A percentile compares a stretch with the other conserved stretches of the same genome.
Conservation (phyloP, 106 monocot species). For the Hemerocallis citrina region DNA sequence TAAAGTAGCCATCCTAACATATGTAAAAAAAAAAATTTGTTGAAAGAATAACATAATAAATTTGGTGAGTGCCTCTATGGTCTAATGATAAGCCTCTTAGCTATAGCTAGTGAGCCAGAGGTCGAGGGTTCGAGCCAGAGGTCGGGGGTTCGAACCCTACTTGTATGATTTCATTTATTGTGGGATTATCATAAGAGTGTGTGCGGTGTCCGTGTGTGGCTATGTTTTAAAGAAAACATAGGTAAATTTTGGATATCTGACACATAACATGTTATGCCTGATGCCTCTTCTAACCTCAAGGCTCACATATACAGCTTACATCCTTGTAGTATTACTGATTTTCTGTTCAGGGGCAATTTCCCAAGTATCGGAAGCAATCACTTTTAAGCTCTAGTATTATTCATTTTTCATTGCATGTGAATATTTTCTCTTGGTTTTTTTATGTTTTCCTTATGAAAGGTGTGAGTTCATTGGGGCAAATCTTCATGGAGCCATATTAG, state of each 20-base stretch:
- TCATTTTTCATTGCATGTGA: neutral
- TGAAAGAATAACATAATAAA: too few relatives aligned
- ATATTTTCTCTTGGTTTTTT: slow-evolving; percentile 1
- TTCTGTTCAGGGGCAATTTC: neutral
- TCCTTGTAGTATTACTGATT: neutral
- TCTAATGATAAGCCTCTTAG: too few relatives aligned
- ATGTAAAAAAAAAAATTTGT: too few relatives aligned
- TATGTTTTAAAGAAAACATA: too few relatives aligned
- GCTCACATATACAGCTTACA: neutral
- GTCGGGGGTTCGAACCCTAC: too few relatives aligned
- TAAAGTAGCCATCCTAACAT: too few relatives aligned
- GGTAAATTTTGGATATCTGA: neutral
- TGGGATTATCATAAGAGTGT: too few relatives aligned
- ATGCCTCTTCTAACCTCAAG: neutral
- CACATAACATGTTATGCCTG: neutral
- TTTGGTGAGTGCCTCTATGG: too few relatives aligned
- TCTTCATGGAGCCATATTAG: slow-evolving; percentile 59
- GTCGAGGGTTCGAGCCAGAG: too few relatives aligned
- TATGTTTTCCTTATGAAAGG: slow-evolving; percentile 33
- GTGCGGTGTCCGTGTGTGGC: too few relatives aligned
- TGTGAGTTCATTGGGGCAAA: slow-evolving; percentile 93
- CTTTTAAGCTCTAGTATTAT: neutral
- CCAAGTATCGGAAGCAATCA: neutral
- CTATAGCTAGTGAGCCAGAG: too few relatives aligned
- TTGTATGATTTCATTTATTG: too few relatives aligned